A percentile compares a stretch with the other conserved stretches of the same genome.
Conservation (phyloP, 768 basidiomycete species). For the Leucocoprinus sp. region DNA sequence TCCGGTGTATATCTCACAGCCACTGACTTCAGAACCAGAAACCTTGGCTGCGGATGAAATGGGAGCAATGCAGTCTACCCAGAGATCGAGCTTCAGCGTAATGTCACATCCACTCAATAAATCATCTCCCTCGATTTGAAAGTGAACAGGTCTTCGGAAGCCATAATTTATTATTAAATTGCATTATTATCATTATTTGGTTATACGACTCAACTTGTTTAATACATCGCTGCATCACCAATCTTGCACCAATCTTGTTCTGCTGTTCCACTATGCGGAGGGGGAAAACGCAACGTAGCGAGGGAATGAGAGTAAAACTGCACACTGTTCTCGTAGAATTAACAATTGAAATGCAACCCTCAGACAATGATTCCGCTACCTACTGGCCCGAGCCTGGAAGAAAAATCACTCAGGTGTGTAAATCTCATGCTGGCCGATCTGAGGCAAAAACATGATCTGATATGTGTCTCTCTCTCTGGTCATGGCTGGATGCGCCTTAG, state of each 20-base stretch:
- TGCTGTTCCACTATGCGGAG: too few species aligned
- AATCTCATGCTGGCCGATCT: not conserved
- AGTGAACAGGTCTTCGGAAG: too few species aligned
- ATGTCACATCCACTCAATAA: not conserved
- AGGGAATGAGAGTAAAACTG: slow-evolving; percentile 54
- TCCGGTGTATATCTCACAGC: slow-evolving; percentile 17
- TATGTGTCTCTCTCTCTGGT: too few species aligned
- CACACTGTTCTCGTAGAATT: slow-evolving; percentile 35
- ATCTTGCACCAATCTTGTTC: too few species aligned
- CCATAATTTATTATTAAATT: too few species aligned
- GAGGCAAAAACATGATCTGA: too few species aligned
- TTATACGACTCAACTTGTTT: too few species aligned
- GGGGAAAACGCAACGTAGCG: slow-evolving; percentile 57
- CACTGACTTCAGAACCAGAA: slow-evolving; percentile 37
- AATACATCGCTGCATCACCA: too few species aligned
- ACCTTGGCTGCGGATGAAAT: slow-evolving; percentile 16
- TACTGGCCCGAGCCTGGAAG: not conserved
- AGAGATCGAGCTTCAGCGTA: not conserved
- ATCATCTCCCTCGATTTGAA: not conserved
- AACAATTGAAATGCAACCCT: too few species aligned
- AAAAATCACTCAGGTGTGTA: not conserved
- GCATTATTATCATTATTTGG: slow-evolving; percentile 70
- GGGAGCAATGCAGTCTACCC: not conserved
- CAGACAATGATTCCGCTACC: slow-evolving; percentile 21
- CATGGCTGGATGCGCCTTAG: slow-evolving; percentile 36